Evolutionary conservation across 192 early-diverging fungal genomes (phyloP).

Genomic region (Neocallimastix lanati): DNA sequence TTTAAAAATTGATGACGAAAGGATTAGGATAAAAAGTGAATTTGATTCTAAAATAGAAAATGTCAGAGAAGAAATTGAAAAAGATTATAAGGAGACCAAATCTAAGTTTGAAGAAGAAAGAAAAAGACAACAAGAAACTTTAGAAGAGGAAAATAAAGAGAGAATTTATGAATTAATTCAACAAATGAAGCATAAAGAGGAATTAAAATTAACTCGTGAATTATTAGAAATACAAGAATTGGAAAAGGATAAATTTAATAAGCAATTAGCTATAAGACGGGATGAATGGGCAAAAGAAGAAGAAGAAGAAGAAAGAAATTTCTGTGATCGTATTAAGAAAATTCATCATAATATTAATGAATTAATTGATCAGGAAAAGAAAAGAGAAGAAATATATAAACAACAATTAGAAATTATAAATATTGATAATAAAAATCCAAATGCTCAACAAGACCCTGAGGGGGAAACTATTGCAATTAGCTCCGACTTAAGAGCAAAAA

Average conservation of each 20-base stretch:
- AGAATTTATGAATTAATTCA: not conserved
- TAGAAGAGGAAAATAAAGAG: slow-evolving; percentile 4
- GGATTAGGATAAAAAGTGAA: not conserved
- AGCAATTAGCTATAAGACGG: not conserved
- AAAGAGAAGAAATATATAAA: not conserved
- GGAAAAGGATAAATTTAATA: not conserved
- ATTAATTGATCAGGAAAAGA: not conserved
- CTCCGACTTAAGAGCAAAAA: not conserved
- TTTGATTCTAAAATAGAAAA: not conserved
- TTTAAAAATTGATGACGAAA: not conserved
- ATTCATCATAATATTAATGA: not conserved
- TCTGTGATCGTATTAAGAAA: not conserved
- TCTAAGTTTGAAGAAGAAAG: not conserved
- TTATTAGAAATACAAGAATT: not conserved
- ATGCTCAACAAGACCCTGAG: not conserved
- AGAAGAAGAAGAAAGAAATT: not conserved
- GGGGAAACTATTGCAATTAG: not conserved
- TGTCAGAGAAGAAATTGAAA: not conserved
- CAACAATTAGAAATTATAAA: not conserved
- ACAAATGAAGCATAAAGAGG: not conserved
- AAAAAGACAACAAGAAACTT: slow-evolving; percentile 1
- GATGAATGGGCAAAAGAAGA: not conserved
- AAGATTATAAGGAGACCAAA: not conserved
- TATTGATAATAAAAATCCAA: not conserved
- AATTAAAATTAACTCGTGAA: not conserved